phyloP scores from a whole-genome alignment of 2,329 filamentous ascomycete species.

The Pseudogymnoascus sp. region DNA sequence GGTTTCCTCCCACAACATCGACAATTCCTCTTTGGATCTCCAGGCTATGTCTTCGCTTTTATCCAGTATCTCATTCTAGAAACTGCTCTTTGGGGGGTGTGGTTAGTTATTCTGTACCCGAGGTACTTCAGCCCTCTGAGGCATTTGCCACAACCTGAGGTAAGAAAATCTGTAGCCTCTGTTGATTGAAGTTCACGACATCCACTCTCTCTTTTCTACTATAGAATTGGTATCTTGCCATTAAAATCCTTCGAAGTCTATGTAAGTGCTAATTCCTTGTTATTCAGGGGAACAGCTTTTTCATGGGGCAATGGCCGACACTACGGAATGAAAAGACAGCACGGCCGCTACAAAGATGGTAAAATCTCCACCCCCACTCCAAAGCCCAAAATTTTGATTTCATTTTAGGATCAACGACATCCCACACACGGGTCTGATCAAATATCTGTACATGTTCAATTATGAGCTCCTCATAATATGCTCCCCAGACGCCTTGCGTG shows the following conservation, averaged over 20 bases:
- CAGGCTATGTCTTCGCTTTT: background rate
- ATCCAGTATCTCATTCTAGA: conserved; percentile 12
- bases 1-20: background rate
- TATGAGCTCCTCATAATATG: conserved; percentile 52
- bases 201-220: background rate
- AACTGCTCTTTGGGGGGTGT: conserved; percentile 30
- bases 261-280: background rate
- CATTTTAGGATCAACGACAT: conserved; percentile 44
- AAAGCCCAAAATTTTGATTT: conserved; percentile 27
- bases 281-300: conserved; percentile 31
- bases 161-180: conserved; percentile 25
- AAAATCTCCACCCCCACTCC: conserved; percentile 35
- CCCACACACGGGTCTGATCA: conserved; percentile 60
- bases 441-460: conserved; percentile 56
- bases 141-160: conserved; percentile 45
- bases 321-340: conserved; percentile 34
- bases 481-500: conserved; percentile 55
- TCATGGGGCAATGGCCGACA: conserved; percentile 36
- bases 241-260: background rate
- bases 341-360: conserved; percentile 30
- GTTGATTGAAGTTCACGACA: background rate
- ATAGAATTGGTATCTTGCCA: background rate
- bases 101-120: conserved; percentile 46
- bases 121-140: conserved; percentile 46
- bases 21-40: background rate